Evolutionary conservation across 305 asterid genomes (phyloP), one percentile per base, ranked within the genome.

Genomic region (Rubia tinctorum): DNA sequence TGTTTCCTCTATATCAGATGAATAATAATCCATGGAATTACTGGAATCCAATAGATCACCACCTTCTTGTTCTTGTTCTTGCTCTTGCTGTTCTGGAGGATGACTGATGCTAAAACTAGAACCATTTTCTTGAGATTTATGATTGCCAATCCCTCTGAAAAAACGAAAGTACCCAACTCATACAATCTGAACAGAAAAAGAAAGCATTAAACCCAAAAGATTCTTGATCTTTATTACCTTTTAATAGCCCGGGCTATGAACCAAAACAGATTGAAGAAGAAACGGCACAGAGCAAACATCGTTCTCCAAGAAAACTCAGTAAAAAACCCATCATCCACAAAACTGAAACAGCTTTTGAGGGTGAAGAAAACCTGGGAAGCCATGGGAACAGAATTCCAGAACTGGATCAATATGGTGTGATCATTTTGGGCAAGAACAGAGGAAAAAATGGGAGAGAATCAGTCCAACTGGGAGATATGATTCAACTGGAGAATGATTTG

Each of bases 171-270:
- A 17, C 59, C 14, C 14, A 56, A 73, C 22, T 4, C 58, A 8
- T 7, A 44, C 4, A 45, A 71, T 25, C 5, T 5, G 11, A 53
- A 61, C 23, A 1, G 0, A 22, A 60, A 4, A 37, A 8, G 7
- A 15, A 53, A 49, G 14, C n/a, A 49, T 15, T 15, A 49, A 49
- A 49, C 17, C 5, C 15, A 14, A 49, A 18, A 53, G 59, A 53
- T 18, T 53, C 23, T 53, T 17, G 59, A 95, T 91, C 84, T 75
- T 51, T 78, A 91, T n/a, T n/a, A n/a, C 97, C 95, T 87, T 77
- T 69, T 8, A 1, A 80, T 44, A 78, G 73, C 75, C 72, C 44
- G 80, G 80, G 73, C 34, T 51, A 79, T 69, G 75, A 83, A 73
- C 69, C 82, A 81, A 79, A 74, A 72, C 70, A 78, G 60, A 81